Percentiles rank a stretch among this genome's conserved stretches.
These are phyloP conservation scores for Trametes maxima DNA, from an alignment of 768 basidiomycete species.

Conservation along the genomic window DNA sequence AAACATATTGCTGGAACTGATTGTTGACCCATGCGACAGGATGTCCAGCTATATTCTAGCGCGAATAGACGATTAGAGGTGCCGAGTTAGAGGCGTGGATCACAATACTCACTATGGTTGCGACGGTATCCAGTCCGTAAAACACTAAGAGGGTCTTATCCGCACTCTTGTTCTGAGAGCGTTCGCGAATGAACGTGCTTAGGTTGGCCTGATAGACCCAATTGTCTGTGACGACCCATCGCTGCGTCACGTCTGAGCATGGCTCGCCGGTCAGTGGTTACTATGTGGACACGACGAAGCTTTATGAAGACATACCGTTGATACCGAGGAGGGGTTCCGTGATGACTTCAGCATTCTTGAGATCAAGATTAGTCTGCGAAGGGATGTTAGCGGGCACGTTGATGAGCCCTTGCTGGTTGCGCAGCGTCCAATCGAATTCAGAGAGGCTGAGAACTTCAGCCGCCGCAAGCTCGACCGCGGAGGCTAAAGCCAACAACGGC, in stretches of 20 bases:
- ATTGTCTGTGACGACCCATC: constrained; percentile 57
- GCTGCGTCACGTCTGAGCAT: constrained; percentile 49
- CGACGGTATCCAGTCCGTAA: constrained; percentile 59
- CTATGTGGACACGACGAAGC: background rate
- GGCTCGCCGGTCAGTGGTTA: background rate
- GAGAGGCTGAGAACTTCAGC: constrained; percentile 43
- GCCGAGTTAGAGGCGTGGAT: no score
- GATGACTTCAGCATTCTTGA: constrained; percentile 52
- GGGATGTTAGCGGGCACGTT: constrained; percentile 51
- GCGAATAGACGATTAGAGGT: background rate
- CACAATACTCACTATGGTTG: constrained; percentile 47
- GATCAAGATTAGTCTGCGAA: constrained; percentile 56
- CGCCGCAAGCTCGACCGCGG: background rate
- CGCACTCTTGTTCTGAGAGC: constrained; percentile 23
- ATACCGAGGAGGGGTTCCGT: constrained; percentile 54
- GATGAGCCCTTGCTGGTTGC: constrained; percentile 54
- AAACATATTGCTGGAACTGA: constrained; percentile 55
- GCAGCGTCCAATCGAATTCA: constrained; percentile 53
- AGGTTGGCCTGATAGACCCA: constrained; percentile 62
- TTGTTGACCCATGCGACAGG: constrained; percentile 61
- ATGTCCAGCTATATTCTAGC: constrained; percentile 50
- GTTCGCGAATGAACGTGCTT: constrained; percentile 40
- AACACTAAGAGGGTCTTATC: constrained; percentile 45
- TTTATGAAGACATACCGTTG: constrained; percentile 42
- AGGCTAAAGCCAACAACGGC: background rate